A percentile compares a stretch with the other conserved stretches of the same genome.
These are phyloP conservation scores for Mycena citricolor DNA, from an alignment of 1,284 basidiomycete genomes.

Conservation along the genomic window DNA sequence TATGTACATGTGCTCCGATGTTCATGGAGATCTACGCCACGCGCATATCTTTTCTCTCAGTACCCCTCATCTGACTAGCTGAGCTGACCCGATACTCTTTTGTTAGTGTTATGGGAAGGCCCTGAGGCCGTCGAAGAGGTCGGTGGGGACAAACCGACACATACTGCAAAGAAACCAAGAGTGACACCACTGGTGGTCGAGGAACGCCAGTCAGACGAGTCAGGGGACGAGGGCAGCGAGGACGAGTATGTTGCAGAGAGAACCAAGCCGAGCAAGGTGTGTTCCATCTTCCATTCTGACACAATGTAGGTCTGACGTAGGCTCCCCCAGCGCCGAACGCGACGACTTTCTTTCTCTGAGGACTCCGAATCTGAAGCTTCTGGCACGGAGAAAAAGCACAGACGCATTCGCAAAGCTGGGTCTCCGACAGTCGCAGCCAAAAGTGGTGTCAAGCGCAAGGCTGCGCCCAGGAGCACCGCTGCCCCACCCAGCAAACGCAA, in stretches of 20 bases:
- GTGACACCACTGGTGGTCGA: slow-evolving; percentile 24
- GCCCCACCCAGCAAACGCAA: slow-evolving; percentile 44
- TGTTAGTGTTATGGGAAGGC: slow-evolving; percentile 70
- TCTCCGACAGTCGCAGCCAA: slow-evolving; percentile 28
- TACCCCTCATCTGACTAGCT: not conserved
- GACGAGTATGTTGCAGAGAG: slow-evolving; percentile 65
- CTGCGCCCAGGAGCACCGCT: slow-evolving; percentile 26
- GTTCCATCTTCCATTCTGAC: slow-evolving; percentile 9
- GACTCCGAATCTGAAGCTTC: slow-evolving; percentile 47
- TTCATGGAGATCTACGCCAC: not conserved
- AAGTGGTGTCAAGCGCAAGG: slow-evolving; percentile 43
- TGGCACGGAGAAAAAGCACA: slow-evolving; percentile 21
- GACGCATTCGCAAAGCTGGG: slow-evolving; percentile 30
- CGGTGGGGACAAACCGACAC: slow-evolving; percentile 26
- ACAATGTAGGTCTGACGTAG: slow-evolving; percentile 18
- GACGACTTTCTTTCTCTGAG: slow-evolving; percentile 39
- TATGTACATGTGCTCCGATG: not conserved
- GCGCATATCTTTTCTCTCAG: not conserved
- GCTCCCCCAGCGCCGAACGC: slow-evolving; percentile 35
- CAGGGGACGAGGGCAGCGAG: slow-evolving; percentile 58
- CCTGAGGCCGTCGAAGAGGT: slow-evolving; percentile 50
- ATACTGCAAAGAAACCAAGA: slow-evolving; percentile 27
- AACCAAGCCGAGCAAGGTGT: slow-evolving; percentile 41
- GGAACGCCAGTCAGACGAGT: slow-evolving; percentile 36
- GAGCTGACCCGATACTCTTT: not conserved